A percentile compares a stretch with the other conserved stretches of the same genome.
Conservation (phyloP, 225 moss, liverwort and hornwort species). For the Straminergon stramineum region DNA sequence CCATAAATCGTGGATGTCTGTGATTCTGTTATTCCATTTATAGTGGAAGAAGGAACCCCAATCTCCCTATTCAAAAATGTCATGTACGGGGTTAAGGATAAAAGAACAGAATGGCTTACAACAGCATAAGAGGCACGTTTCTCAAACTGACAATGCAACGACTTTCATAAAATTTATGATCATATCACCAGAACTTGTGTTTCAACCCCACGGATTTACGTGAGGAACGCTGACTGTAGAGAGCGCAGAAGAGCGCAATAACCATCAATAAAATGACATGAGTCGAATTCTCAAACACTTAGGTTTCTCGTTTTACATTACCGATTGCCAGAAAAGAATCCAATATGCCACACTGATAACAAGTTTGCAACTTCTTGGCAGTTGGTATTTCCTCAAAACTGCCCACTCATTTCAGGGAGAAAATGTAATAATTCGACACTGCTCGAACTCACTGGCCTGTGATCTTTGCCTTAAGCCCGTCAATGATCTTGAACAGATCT, state of each 20-base stretch:
- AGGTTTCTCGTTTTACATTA: slow-evolving; percentile 10
- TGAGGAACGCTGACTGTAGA: background rate
- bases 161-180: background rate
- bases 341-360: slow-evolving; percentile 4
- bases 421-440: slow-evolving; percentile 13
- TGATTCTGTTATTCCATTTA: background rate
- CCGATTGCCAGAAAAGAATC: slow-evolving; percentile 1
- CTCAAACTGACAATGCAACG: background rate
- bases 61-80: background rate
- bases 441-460: slow-evolving; percentile 42
- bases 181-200: background rate
- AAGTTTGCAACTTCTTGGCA: background rate
- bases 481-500: slow-evolving; percentile 40
- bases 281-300: background rate
- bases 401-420: slow-evolving; percentile 18
- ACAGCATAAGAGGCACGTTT: background rate
- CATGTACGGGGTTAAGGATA: background rate
- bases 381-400: background rate
- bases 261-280: background rate
- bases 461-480: slow-evolving; percentile 31
- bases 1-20: background rate
- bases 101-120: background rate
- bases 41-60: background rate
- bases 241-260: background rate
- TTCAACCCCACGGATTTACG: background rate